phyloP scores from a whole-genome alignment of 1,284 basidiomycete species.

The Phlebopus sp. region DNA sequence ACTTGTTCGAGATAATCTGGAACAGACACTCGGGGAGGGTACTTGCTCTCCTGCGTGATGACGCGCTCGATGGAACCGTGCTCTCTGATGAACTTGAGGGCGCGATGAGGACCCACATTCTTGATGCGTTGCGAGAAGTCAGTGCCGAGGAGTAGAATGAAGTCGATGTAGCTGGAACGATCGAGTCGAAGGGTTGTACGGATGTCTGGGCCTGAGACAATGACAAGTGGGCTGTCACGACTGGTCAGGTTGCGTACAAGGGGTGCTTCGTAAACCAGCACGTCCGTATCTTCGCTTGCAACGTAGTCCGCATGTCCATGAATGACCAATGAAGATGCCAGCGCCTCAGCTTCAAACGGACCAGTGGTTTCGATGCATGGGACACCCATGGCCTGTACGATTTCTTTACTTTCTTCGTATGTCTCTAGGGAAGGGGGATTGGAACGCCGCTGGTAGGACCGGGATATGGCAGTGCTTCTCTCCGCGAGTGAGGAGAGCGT shows the following conservation, averaged over 20 bases:
- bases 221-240: constrained; percentile 52
- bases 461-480: constrained; percentile 53
- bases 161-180: constrained; percentile 67
- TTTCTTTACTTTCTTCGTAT: constrained; percentile 60
- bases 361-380: constrained; percentile 66
- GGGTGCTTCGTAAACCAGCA: constrained; percentile 75
- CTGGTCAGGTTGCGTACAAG: constrained; percentile 73
- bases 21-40: constrained; percentile 42
- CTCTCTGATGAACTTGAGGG: constrained; percentile 67
- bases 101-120: constrained; percentile 72
- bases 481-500: constrained; percentile 40
- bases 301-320: constrained; percentile 79
- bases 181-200: constrained; percentile 57
- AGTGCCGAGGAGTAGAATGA: constrained; percentile 81
- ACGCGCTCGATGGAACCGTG: constrained; percentile 75
- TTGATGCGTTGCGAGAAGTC: constrained; percentile 84
- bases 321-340: constrained; percentile 73
- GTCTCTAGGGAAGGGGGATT: constrained; percentile 57
- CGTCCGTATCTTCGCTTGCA: constrained; percentile 85
- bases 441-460: constrained; percentile 60
- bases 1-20: constrained; percentile 61
- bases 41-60: constrained; percentile 54
- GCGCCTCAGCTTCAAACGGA: constrained; percentile 78
- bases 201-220: constrained; percentile 65
- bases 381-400: constrained; percentile 74